Percentiles rank a stretch among this genome's conserved stretches.
Conservation (phyloP, 1,284 basidiomycete genomes). For the Melampsora americana region DNA sequence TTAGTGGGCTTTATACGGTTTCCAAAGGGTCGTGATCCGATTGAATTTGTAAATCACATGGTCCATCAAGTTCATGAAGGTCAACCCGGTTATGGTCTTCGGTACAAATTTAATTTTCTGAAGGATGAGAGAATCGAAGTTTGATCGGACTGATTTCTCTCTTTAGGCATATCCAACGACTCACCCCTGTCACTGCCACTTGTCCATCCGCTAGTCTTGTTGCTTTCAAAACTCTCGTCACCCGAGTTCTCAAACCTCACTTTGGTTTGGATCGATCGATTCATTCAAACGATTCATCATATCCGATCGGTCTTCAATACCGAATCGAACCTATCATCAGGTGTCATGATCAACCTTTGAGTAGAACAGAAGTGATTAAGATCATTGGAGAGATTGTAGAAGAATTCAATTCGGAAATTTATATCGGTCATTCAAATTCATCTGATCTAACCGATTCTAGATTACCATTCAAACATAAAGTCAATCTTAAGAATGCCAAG, state of each 20-base stretch:
- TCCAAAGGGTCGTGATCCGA: slow-evolving; percentile 17
- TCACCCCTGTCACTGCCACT: slow-evolving; percentile 19
- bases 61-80: slow-evolving; percentile 17
- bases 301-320: background rate
- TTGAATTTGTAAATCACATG: slow-evolving; percentile 10
- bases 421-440: slow-evolving; percentile 6
- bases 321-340: slow-evolving; percentile 28
- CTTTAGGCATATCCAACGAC: slow-evolving; percentile 16
- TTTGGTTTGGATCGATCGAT: slow-evolving; percentile 9
- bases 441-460: background rate
- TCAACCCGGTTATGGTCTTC: slow-evolving; percentile 7
- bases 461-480: slow-evolving; percentile 5
- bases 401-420: slow-evolving; percentile 24
- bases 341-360: slow-evolving; percentile 30
- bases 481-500: slow-evolving; percentile 28
- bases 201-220: slow-evolving; percentile 12
- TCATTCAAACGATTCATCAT: too few species aligned
- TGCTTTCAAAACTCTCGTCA: slow-evolving; percentile 20
- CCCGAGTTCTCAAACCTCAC: slow-evolving; percentile 8
- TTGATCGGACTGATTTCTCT: background rate
- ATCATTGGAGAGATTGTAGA: slow-evolving; percentile 19
- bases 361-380: slow-evolving; percentile 25
- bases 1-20: slow-evolving; percentile 30
- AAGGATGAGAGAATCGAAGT: too few species aligned
- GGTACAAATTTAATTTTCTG: too few species aligned